Percentiles rank a stretch among this genome's conserved stretches.
phyloP scores from a whole-genome alignment of 805 yeast species.

The Zygosaccharomyces lentus region DNA sequence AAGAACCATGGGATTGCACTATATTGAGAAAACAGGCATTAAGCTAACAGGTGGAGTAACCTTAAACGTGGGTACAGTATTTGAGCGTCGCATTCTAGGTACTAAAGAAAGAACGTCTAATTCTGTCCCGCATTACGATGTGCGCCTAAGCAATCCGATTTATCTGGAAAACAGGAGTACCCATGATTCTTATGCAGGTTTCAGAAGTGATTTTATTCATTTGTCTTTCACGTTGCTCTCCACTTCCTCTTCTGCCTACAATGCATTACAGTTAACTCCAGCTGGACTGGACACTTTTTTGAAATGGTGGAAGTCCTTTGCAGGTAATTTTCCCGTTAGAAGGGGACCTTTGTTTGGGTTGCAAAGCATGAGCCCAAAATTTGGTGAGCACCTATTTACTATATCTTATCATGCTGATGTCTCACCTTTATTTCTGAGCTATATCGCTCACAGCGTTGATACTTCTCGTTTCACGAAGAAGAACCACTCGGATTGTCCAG shows the following conservation, averaged over 20 bases:
- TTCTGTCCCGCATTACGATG: constrained; percentile 57
- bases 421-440: constrained; percentile 69
- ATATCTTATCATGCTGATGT: constrained; percentile 75
- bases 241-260: constrained; percentile 43
- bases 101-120: constrained; percentile 40
- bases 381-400: constrained; percentile 69
- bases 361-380: constrained; percentile 52
- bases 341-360: constrained; percentile 68
- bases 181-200: constrained; percentile 80
- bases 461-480: constrained; percentile 24
- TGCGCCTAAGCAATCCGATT: constrained; percentile 53
- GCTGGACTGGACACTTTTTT: constrained; percentile 61
- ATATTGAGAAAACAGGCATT: constrained; percentile 51
- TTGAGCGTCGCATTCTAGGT: constrained; percentile 43
- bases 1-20: constrained; percentile 22
- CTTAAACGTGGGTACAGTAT: constrained; percentile 53
- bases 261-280: constrained; percentile 76
- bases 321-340: constrained; percentile 77
- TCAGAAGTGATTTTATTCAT: constrained; percentile 79
- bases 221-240: constrained; percentile 56
- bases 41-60: constrained; percentile 57
- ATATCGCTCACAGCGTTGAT: constrained; percentile 52
- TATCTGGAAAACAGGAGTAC: constrained; percentile 41
- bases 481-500: constrained; percentile 28
- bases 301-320: constrained; percentile 82